Evolutionary conservation across 768 basidiomycete species (phyloP).

Genomic region (Boletus subparvulus): DNA sequence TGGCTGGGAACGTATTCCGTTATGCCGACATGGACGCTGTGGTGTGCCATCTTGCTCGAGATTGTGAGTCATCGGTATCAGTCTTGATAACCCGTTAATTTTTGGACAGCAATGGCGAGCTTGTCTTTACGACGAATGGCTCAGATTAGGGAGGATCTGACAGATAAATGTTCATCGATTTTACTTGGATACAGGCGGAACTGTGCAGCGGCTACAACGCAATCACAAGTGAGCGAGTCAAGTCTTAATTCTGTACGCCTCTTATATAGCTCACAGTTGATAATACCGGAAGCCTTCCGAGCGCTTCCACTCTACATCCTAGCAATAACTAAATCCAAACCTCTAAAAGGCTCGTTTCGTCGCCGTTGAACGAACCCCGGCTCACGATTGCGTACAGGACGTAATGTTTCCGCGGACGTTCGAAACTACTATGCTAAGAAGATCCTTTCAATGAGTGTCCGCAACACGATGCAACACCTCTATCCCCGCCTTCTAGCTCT

Average conservation of each 20-base stretch:
- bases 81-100: background rate
- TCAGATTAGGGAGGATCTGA: conserved; percentile 81
- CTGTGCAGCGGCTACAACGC: conserved; percentile 76
- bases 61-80: conserved; percentile 53
- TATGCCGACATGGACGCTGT: conserved; percentile 89
- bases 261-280: conserved; percentile 53
- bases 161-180: conserved; percentile 78
- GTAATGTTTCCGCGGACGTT: conserved; percentile 90
- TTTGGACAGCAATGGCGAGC: conserved; percentile 60
- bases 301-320: conserved; percentile 80
- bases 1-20: conserved; percentile 91
- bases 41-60: conserved; percentile 69
- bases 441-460: conserved; percentile 67
- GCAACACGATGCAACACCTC: conserved; percentile 70
- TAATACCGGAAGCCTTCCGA: conserved; percentile 92
- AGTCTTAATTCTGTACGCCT: background rate
- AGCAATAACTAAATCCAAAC: conserved; percentile 83
- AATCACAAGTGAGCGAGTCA: conserved; percentile 64
- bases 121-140: conserved; percentile 60
- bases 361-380: background rate
- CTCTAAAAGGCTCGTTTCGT: conserved; percentile 73
- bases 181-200: conserved; percentile 85
- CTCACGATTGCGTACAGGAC: conserved; percentile 46
- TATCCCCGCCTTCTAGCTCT: conserved; percentile 89
- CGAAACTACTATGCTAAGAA: conserved; percentile 83